phyloP scores from a whole-genome alignment of 139 green algal genomes.

The Chlorella sp. region DNA sequence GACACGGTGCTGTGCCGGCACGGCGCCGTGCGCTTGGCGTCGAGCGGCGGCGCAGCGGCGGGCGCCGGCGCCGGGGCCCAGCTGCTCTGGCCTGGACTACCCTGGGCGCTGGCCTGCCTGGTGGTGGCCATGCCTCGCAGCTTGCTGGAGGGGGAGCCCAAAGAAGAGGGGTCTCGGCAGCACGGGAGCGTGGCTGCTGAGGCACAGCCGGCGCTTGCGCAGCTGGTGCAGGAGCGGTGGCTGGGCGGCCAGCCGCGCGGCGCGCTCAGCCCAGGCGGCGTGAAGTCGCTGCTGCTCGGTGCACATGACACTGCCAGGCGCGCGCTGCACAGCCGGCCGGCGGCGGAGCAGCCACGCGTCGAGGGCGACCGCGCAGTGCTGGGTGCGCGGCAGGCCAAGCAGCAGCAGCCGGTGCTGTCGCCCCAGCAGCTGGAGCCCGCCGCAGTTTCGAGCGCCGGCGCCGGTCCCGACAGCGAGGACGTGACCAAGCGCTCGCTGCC shows the following conservation, averaged over 20 bases:
- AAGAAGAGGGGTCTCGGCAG: too few species aligned
- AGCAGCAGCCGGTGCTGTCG: conserved; percentile 1
- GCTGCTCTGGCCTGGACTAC: not conserved
- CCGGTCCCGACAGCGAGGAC: not conserved
- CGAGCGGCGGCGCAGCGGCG: not conserved
- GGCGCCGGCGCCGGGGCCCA: not conserved
- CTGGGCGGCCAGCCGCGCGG: too few species aligned
- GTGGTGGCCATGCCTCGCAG: conserved; percentile 14
- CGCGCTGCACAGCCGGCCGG: too few species aligned
- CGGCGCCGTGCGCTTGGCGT: not conserved
- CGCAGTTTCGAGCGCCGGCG: conserved; percentile 14
- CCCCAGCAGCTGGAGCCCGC: not conserved
- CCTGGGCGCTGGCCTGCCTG: conserved; percentile 8
- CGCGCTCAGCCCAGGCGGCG: too few species aligned
- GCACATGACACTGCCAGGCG: not conserved
- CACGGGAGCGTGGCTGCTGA: too few species aligned
- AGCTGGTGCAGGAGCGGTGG: too few species aligned
- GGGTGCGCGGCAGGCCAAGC: not conserved
- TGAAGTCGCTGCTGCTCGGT: conserved; percentile 10
- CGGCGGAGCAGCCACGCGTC: not conserved
- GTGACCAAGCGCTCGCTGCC: conserved; percentile 53
- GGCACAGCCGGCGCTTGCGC: too few species aligned
- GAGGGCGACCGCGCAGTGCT: not conserved
- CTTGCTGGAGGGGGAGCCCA: too few species aligned
- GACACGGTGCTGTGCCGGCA: conserved; percentile 11